Conservation (phyloP, 129 eudicot genomes). For the Cynara cardunculus region DNA sequence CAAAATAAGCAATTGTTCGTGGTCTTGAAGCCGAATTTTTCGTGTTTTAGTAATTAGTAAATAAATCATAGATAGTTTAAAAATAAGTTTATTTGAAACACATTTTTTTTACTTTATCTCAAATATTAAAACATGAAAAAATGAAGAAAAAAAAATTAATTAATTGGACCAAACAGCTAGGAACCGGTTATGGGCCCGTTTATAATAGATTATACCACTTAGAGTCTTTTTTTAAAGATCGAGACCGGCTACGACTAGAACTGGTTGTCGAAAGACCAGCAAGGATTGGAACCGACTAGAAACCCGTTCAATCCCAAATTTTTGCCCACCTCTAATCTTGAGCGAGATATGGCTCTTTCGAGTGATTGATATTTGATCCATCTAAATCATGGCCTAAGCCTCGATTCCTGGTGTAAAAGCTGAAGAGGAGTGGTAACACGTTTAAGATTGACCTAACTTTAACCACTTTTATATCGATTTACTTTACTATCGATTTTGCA, state of each 20-base stretch:
- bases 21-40: neutral
- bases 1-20: neutral
- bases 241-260: neutral
- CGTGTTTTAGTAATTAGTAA: no score
- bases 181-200: neutral
- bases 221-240: no score
- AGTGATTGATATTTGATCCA: neutral
- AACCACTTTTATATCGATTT: slow-evolving; percentile 34
- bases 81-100: neutral
- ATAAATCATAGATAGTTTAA: neutral
- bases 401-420: slow-evolving; percentile 41
- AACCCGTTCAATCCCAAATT: neutral
- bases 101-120: no score
- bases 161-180: neutral
- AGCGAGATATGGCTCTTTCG: neutral
- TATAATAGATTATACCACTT: no score
- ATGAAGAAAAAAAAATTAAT: no score
- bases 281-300: neutral
- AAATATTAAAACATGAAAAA: no score
- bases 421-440: slow-evolving; percentile 17
- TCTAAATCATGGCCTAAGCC: slow-evolving; percentile 38
- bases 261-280: neutral
- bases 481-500: slow-evolving; percentile 16
- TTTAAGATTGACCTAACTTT: slow-evolving; percentile 34
- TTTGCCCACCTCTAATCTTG: neutral